phyloP scores from a whole-genome alignment of 768 basidiomycete genomes.

The Lyophyllum semitale region DNA sequence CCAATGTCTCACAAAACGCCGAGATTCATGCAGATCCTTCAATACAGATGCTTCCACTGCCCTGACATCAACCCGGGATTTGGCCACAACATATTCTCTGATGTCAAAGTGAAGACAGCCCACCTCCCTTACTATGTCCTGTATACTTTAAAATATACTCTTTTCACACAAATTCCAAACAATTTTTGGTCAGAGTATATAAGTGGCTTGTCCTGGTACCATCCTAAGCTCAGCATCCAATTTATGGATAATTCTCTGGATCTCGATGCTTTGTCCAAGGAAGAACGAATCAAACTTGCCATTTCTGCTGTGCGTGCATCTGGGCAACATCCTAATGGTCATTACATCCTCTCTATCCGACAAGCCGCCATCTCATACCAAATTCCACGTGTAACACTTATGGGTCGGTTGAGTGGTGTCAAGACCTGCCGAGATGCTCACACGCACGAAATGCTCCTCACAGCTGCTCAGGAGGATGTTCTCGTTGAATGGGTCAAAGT shows the following conservation, averaged over 20 bases:
- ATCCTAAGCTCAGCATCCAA: too few species aligned
- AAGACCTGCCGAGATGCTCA: background rate
- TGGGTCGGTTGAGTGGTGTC: background rate
- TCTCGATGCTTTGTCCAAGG: background rate
- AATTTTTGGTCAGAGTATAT: too few species aligned
- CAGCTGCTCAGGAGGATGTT: background rate
- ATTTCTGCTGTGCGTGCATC: background rate
- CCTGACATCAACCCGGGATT: too few species aligned
- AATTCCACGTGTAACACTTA: background rate
- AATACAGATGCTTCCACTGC: too few species aligned
- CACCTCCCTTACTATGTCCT: too few species aligned
- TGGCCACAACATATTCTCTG: too few species aligned
- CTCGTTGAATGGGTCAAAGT: constrained; percentile 6
- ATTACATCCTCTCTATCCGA: background rate
- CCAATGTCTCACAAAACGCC: too few species aligned
- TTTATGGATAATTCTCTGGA: background rate
- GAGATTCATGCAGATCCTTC: too few species aligned
- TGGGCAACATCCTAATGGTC: background rate
- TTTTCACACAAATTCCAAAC: too few species aligned
- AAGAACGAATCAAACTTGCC: background rate
- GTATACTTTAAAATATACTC: too few species aligned
- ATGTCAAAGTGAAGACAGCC: too few species aligned
- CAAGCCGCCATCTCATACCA: background rate
- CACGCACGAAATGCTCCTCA: background rate
- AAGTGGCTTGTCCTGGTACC: too few species aligned